Evolutionary conservation across 2,329 filamentous ascomycete species (phyloP).

Genomic region (Trichoderma oligosporum): DNA sequence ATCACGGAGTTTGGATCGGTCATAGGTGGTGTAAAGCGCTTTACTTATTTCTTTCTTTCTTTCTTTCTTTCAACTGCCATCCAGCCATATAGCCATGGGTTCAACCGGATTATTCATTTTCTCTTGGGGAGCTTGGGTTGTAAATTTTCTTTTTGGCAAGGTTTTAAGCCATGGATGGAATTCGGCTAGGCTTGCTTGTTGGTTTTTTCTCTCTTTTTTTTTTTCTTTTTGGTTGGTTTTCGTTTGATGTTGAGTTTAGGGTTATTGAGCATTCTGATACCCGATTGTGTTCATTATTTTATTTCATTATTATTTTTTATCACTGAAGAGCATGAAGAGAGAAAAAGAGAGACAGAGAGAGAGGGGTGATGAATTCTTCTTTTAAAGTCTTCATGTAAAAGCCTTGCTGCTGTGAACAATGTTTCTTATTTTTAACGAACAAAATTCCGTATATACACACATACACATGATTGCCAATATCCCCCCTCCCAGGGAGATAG

Average conservation of each 20-base stretch:
- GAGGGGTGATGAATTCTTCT: too few species aligned
- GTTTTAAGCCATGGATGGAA: neutral
- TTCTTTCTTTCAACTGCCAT: neutral
- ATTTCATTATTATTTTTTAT: neutral
- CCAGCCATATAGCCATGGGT: neutral
- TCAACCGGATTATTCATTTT: slow-evolving; percentile 1
- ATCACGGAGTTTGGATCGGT: slow-evolving; percentile 11
- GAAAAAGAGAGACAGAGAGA: too few species aligned
- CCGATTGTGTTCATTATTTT: slow-evolving; percentile 26
- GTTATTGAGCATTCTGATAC: slow-evolving; percentile 36
- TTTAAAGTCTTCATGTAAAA: too few species aligned
- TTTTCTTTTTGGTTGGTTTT: neutral
- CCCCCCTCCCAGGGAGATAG: neutral
- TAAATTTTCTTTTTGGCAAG: neutral
- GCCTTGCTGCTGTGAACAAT: too few species aligned
- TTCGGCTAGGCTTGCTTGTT: neutral
- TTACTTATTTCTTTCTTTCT: neutral
- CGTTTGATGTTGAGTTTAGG: slow-evolving; percentile 22
- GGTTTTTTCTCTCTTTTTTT: neutral
- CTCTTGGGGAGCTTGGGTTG: neutral
- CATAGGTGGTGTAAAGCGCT: slow-evolving; percentile 2
- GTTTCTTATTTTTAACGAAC: neutral
- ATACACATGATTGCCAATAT: neutral
- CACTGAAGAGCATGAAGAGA: too few species aligned
- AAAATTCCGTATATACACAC: neutral